Evolutionary conservation across 2,329 filamentous ascomycete species (phyloP).

Genomic region (Alternaria novae-zelandiae): DNA sequence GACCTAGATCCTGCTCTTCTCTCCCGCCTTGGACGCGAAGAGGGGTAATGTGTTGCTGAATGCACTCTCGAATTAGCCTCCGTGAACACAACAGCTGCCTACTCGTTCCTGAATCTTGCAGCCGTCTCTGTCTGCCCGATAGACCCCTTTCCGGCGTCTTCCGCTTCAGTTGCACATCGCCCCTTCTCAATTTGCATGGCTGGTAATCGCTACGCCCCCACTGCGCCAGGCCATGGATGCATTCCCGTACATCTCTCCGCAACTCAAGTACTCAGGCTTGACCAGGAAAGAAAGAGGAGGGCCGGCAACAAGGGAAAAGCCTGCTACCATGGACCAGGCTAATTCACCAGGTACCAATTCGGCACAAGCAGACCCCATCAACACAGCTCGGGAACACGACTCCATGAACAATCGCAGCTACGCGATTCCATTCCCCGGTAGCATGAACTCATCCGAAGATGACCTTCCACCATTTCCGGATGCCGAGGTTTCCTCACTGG

Average conservation of each 20-base stretch:
- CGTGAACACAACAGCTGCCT: conserved; percentile 1
- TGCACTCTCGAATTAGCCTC: not conserved
- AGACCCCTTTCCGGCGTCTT: conserved; percentile 6
- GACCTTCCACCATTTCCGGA: conserved; percentile 38
- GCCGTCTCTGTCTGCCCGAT: not conserved
- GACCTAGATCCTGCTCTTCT: conserved; percentile 5
- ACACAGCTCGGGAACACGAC: conserved; percentile 7
- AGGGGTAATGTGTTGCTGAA: conserved; percentile 14
- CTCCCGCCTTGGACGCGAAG: conserved; percentile 11
- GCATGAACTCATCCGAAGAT: conserved; percentile 32
- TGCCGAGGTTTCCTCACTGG: conserved; percentile 36
- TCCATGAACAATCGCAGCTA: conserved; percentile 11
- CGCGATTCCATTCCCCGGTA: conserved; percentile 20
- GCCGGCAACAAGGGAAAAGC: conserved; percentile 6
- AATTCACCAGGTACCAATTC: conserved; percentile 22
- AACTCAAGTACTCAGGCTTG: conserved; percentile 10
- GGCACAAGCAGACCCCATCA: conserved; percentile 8
- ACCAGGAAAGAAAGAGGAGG: conserved; percentile 16
- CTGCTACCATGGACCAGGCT: conserved; percentile 9
- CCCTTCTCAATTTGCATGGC: conserved; percentile 18
- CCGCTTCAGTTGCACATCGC: conserved; percentile 11
- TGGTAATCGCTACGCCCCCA: conserved; percentile 4
- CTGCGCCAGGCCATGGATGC: conserved; percentile 9
- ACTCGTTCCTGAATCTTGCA: not conserved
- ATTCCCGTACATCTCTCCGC: conserved; percentile 10